Percentiles rank a stretch among this genome's conserved stretches.
These are phyloP conservation scores for Coprinellus micaceus DNA, from an alignment of 768 basidiomycete species.

Conservation along the genomic window DNA sequence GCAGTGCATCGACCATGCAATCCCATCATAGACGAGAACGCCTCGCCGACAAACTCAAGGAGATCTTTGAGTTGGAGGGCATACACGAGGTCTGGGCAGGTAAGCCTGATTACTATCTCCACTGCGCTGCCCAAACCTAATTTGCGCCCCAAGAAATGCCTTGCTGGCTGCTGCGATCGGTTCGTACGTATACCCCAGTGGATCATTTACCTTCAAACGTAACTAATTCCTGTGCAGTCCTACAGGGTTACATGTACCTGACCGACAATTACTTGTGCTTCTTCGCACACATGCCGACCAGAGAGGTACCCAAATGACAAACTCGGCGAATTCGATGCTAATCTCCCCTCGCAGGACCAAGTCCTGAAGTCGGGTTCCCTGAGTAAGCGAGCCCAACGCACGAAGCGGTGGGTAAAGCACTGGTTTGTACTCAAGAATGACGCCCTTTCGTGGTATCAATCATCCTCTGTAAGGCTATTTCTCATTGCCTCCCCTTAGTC, in stretches of 20 bases:
- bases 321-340: not conserved
- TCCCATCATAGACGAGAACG: conserved; percentile 56
- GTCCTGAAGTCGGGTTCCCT: conserved; percentile 89
- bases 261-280: conserved; percentile 94
- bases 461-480: conserved; percentile 65
- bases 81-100: conserved; percentile 85
- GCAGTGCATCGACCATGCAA: conserved; percentile 73
- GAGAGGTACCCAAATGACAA: conserved; percentile 56
- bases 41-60: conserved; percentile 83
- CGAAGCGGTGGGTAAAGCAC: conserved; percentile 89
- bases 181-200: conserved; percentile 55
- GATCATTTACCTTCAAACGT: not conserved
- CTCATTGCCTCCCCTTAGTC: conserved; percentile 3
- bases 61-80: conserved; percentile 79
- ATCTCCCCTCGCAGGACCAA: conserved; percentile 60
- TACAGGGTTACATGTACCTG: conserved; percentile 97
- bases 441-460: conserved; percentile 94
- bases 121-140: conserved; percentile 5
- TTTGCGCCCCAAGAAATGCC: conserved; percentile 66
- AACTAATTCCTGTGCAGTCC: conserved; percentile 44
- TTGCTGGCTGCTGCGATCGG: conserved; percentile 88
- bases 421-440: conserved; percentile 98
- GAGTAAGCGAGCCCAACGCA: conserved; percentile 81
- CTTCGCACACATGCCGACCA: conserved; percentile 89
- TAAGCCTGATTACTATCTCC: conserved; percentile 30